These are phyloP conservation scores for Suhomyces wounanorum DNA, from an alignment of 1,139 yeast genomes.

Conservation along the genomic window DNA sequence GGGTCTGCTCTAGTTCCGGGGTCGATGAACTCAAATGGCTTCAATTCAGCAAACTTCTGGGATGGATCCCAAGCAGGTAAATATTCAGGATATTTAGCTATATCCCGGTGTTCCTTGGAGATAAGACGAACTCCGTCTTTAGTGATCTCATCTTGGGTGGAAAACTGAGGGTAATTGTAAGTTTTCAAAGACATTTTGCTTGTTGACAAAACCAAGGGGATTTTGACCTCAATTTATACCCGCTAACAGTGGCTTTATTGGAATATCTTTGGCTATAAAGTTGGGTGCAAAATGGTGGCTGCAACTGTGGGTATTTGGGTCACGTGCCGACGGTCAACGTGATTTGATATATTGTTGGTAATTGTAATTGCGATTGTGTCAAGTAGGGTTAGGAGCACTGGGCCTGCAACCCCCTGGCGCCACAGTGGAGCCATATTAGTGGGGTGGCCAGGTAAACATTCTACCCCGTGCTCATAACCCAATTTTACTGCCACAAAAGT, in stretches of 20 bases:
- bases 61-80: conserved; percentile 53
- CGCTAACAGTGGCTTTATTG: not conserved
- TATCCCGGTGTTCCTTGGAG: conserved; percentile 24
- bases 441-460: no score
- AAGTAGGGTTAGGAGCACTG: no score
- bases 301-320: not conserved
- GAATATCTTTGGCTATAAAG: not conserved
- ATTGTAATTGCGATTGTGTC: no score
- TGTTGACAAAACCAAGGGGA: not conserved
- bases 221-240: not conserved
- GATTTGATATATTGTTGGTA: no score
- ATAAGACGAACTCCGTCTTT: conserved; percentile 38
- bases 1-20: conserved; percentile 61
- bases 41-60: conserved; percentile 46
- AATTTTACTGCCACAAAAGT: no score
- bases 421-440: no score
- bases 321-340: no score
- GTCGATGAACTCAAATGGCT: conserved; percentile 52
- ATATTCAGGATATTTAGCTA: conserved; percentile 38
- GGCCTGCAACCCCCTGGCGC: no score
- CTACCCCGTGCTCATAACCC: not conserved
- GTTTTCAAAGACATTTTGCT: not conserved
- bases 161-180: not conserved
- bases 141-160: conserved; percentile 32
- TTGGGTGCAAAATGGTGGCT: not conserved